phyloP scores from a whole-genome alignment of 495 filamentous ascomycete species.

The Penicillium desertorum region DNA sequence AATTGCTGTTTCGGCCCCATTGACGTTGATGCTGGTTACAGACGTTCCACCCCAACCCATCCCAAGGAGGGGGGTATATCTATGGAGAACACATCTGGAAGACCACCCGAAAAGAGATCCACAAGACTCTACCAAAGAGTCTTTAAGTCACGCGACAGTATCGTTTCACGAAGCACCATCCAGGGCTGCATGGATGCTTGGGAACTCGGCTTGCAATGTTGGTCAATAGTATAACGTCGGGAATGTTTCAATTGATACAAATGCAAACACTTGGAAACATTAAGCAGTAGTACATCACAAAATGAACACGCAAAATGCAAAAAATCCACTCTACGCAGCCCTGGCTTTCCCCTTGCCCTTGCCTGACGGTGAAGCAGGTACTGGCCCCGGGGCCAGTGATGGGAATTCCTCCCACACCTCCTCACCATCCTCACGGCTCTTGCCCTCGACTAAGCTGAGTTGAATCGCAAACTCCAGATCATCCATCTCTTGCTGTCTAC shows the following conservation, averaged over 20 bases:
- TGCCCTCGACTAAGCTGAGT: conserved; percentile 79
- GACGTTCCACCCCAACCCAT: no score
- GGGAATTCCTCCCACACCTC: conserved; percentile 58
- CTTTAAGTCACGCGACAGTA: no score
- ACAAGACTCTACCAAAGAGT: no score
- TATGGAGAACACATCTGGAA: no score
- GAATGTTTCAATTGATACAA: background rate
- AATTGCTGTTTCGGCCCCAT: no score
- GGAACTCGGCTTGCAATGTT: no score
- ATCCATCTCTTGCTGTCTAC: conserved; percentile 55
- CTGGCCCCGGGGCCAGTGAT: conserved; percentile 43
- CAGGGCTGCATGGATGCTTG: no score
- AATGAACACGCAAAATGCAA: background rate
- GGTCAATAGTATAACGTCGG: no score
- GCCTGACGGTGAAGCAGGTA: conserved; percentile 44
- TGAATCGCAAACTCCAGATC: conserved; percentile 84
- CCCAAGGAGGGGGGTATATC: no score
- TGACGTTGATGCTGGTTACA: no score
- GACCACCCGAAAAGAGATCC: no score
- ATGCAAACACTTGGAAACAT: background rate
- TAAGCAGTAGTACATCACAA: background rate
- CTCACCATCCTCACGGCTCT: conserved; percentile 45
- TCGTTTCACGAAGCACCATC: no score
- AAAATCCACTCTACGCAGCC: conserved; percentile 34
- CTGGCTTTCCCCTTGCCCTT: conserved; percentile 45